A percentile compares a stretch with the other conserved stretches of the same genome.
These are phyloP conservation scores for Eleusine indica DNA, from an alignment of 176 grass and related monocot species.

Conservation along the genomic window DNA sequence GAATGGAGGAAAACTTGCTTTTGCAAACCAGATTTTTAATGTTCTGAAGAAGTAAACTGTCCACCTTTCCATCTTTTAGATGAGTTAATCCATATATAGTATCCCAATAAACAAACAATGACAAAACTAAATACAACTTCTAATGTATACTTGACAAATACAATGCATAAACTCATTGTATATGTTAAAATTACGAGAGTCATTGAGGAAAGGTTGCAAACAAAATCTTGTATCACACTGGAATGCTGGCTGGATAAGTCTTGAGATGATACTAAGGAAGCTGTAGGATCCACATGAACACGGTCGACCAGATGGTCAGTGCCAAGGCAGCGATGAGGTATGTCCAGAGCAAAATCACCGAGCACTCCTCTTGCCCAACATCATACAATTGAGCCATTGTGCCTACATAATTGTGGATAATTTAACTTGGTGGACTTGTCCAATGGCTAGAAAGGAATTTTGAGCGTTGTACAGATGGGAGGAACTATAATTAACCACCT, in stretches of 20 bases:
- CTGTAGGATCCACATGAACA: constrained; percentile 45
- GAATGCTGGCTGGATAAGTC: background rate
- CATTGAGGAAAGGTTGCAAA: background rate
- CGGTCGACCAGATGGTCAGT: constrained; percentile 62
- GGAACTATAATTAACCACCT: too few relatives aligned
- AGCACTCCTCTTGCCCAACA: constrained; percentile 70
- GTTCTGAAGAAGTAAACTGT: too few relatives aligned
- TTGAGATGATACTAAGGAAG: background rate
- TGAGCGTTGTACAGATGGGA: background rate
- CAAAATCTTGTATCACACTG: background rate
- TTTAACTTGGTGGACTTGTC: background rate
- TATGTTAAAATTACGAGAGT: background rate
- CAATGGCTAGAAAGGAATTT: background rate
- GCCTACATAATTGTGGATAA: background rate
- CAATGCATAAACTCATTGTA: too few relatives aligned
- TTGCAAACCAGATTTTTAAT: too few relatives aligned
- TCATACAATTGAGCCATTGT: constrained; percentile 66
- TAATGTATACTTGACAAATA: too few relatives aligned
- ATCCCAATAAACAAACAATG: too few relatives aligned
- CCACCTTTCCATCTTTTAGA: too few relatives aligned
- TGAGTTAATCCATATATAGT: too few relatives aligned
- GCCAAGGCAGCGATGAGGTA: constrained; percentile 54
- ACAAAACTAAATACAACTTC: too few relatives aligned
- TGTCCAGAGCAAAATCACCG: constrained; percentile 63
- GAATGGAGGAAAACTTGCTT: too few relatives aligned